These are phyloP conservation scores for Handroanthus guayacan DNA, from an alignment of 257 asterid species.

Conservation along the genomic window DNA sequence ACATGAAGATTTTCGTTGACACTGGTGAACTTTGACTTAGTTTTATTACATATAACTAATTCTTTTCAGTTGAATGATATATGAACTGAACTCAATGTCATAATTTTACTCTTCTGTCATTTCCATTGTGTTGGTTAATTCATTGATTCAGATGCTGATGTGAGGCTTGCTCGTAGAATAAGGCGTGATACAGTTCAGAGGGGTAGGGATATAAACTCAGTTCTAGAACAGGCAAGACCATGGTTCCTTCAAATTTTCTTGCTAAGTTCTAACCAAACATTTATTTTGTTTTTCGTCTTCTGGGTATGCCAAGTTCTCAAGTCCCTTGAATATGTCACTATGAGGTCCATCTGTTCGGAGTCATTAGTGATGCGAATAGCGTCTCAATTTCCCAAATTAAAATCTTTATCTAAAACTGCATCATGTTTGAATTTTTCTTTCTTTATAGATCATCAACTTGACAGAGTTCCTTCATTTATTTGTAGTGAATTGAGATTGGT, in stretches of 20 bases:
- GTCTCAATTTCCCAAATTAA: not conserved
- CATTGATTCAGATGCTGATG: slow-evolving; percentile 59
- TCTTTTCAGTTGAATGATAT: not conserved
- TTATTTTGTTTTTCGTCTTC: not conserved
- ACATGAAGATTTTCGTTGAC: slow-evolving; percentile 75
- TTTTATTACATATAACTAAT: not conserved
- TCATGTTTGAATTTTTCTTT: too few relatives aligned
- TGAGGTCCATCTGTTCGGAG: not conserved
- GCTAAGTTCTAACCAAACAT: not conserved
- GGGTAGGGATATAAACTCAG: slow-evolving; percentile 74
- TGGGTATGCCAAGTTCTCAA: not conserved
- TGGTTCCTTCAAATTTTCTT: not conserved
- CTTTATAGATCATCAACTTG: too few relatives aligned
- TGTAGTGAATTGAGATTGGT: too few relatives aligned
- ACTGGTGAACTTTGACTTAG: slow-evolving; percentile 52
- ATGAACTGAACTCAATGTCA: slow-evolving; percentile 1
- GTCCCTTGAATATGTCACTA: not conserved
- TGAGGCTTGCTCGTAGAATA: slow-evolving; percentile 82
- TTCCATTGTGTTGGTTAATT: not conserved
- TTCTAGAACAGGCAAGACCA: slow-evolving; percentile 69
- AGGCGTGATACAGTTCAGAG: slow-evolving; percentile 73
- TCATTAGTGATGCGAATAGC: not conserved
- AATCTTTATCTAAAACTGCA: too few relatives aligned
- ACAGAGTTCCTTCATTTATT: too few relatives aligned
- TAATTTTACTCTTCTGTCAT: not conserved